These are phyloP conservation scores for Fusarium falciforme DNA, from an alignment of 2,329 filamentous ascomycete species.

Conservation along the genomic window DNA sequence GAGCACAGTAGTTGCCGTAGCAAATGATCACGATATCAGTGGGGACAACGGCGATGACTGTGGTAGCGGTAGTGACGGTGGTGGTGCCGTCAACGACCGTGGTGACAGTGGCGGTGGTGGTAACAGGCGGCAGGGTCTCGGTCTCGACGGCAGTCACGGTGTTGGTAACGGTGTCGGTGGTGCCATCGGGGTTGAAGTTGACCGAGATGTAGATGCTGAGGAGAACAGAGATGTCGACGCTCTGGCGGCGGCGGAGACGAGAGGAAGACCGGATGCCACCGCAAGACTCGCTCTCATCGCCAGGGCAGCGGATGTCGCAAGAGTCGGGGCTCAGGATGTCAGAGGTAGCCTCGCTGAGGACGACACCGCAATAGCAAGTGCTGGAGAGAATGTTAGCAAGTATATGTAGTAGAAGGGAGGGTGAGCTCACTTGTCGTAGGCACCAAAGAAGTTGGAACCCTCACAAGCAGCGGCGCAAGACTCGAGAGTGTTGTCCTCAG, in stretches of 20 bases:
- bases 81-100: conserved; percentile 42
- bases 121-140: conserved; percentile 42
- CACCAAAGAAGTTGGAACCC: conserved; percentile 41
- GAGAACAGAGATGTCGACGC: conserved; percentile 34
- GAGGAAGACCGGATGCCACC: conserved; percentile 35
- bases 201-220: conserved; percentile 35
- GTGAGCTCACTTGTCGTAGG: conserved; percentile 37
- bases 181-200: conserved; percentile 20
- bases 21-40: conserved; percentile 42
- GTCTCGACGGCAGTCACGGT: conserved; percentile 35
- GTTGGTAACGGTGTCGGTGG: conserved; percentile 8
- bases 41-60: conserved; percentile 33
- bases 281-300: conserved; percentile 37
- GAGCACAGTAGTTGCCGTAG: conserved; percentile 47
- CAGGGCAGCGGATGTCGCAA: conserved; percentile 47
- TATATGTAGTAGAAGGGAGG: not conserved
- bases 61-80: conserved; percentile 38
- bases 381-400: conserved; percentile 22
- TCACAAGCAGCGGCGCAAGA: conserved; percentile 41
- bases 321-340: conserved; percentile 14
- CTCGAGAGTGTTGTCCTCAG: conserved; percentile 27
- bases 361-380: conserved; percentile 47
- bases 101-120: conserved; percentile 43
- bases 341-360: conserved; percentile 17
- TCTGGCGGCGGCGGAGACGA: conserved; percentile 38